Evolutionary conservation across 345 rosid species (phyloP), one percentile per base, ranked within the genome.

Genomic region (Euclidium syriacum): DNA sequence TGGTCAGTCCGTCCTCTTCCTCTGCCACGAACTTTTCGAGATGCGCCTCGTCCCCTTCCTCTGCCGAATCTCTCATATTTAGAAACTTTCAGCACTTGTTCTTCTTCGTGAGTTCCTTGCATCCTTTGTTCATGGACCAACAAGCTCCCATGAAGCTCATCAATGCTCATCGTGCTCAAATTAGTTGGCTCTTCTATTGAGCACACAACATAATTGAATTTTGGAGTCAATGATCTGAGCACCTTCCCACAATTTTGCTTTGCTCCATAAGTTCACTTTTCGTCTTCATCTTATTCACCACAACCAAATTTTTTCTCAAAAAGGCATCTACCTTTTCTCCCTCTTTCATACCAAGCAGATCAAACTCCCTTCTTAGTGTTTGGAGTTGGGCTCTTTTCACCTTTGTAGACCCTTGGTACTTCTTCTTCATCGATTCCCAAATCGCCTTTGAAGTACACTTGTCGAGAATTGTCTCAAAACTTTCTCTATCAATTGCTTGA

Each of bases 241-340:
- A 66, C 33, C 10, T 66, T 66, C 59, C 22, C 0, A 54, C 18
- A 6, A 65, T 42, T 2, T 44, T 20, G 4, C 46, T 33, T 1
- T 40, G 25, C 0, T 39, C 42, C 39, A 65, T 65, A n/a, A n/a
- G n/a, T 27, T 59, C 65, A 59, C 65, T 24, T 40, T 59, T 24
- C 17, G 12, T 2, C 8, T 30, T 23, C 47, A 56, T 56, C 17
- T 56, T 56, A 27, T 19, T 56, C 1, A 4, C 30, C 12, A 56
- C 23, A 1, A 5, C 7, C 30, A 56, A 18, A 2, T 43, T 36
- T 3, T 44, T 20, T 0, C 27, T 14, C 16, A 17, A 18, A 18
- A 25, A 29, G 9, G 3, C 16, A 0, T n/a, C 22, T 2, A 52
- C 19, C 4, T 3, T 11, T 16, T 52, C 62, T 5, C 44, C 62